Conservation (phyloP, 768 basidiomycete genomes). For the Macrolepiota dolichaula region DNA sequence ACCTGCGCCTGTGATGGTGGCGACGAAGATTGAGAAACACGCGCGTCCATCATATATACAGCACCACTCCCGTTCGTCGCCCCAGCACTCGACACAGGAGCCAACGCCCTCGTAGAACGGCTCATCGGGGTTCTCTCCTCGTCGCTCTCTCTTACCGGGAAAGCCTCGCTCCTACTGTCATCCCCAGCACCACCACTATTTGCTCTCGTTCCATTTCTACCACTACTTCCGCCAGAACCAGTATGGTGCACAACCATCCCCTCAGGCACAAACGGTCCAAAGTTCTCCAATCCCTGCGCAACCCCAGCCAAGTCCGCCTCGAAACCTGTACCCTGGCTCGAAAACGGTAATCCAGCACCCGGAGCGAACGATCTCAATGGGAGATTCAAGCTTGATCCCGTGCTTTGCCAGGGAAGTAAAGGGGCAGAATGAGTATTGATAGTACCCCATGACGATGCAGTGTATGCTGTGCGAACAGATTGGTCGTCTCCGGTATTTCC, state of each 20-base stretch:
- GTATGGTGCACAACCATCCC: background rate
- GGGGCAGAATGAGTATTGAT: background rate
- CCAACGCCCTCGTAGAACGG: constrained; percentile 3
- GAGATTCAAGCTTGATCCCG: background rate
- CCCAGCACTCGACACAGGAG: background rate
- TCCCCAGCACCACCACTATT: background rate
- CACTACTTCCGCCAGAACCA: background rate
- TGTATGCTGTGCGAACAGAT: background rate
- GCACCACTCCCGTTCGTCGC: background rate
- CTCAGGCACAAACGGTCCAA: background rate
- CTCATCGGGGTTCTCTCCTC: constrained; percentile 11
- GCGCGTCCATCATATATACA: background rate
- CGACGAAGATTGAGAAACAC: background rate
- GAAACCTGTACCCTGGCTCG: background rate
- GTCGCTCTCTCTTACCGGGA: constrained; percentile 11
- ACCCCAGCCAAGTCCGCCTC: background rate
- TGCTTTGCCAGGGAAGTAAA: constrained; percentile 4
- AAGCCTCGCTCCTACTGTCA: background rate
- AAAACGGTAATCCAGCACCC: background rate
- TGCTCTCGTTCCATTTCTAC: background rate
- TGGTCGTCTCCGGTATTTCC: background rate
- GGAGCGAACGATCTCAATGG: background rate
- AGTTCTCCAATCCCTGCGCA: background rate
- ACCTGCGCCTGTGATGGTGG: background rate
- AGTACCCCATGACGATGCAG: constrained; percentile 8